Conservation (phyloP, 169 alveolate genomes). For the Besnoitia besnoiti region DNA sequence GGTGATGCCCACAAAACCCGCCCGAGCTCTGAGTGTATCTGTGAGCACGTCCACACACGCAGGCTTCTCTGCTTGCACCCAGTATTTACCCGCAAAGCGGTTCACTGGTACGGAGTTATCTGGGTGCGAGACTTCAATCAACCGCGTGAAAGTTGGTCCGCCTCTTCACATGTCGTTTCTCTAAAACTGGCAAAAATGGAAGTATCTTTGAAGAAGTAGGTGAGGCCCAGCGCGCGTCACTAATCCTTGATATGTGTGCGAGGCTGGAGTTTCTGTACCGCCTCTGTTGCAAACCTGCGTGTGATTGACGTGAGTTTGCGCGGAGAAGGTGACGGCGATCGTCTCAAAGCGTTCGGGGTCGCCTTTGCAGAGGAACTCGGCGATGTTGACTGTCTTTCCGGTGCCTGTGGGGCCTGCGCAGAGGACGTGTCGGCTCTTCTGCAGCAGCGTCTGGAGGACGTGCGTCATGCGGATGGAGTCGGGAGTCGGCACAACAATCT, state of each 20-base stretch:
- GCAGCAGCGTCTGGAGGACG: conserved; percentile 79
- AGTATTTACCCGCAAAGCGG: too few species aligned
- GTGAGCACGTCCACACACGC: too few species aligned
- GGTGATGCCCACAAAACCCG: too few species aligned
- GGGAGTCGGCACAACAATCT: conserved; percentile 89
- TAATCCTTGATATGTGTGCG: neutral
- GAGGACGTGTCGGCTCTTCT: conserved; percentile 85
- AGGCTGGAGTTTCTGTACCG: neutral
- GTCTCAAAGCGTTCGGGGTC: conserved; percentile 81
- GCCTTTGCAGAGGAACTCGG: conserved; percentile 77
- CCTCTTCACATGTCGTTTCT: too few species aligned
- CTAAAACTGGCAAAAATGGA: too few species aligned
- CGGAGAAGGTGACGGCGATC: conserved; percentile 90
- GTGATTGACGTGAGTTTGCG: conserved; percentile 93
- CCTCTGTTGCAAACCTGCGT: conserved; percentile 78
- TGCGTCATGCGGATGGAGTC: conserved; percentile 90
- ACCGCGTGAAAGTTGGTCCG: too few species aligned
- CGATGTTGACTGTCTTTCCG: conserved; percentile 88
- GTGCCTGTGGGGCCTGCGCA: conserved; percentile 94
- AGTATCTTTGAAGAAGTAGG: too few species aligned
- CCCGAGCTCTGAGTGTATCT: too few species aligned
- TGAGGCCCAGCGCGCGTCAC: too few species aligned
- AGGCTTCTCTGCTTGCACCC: too few species aligned
- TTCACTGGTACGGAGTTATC: too few species aligned
- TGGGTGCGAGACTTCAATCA: too few species aligned